A percentile compares a stretch with the other conserved stretches of the same genome.
Evolutionary conservation across 208 protist genomes (phyloP).

Genomic region (Leishmania guyanensis): DNA sequence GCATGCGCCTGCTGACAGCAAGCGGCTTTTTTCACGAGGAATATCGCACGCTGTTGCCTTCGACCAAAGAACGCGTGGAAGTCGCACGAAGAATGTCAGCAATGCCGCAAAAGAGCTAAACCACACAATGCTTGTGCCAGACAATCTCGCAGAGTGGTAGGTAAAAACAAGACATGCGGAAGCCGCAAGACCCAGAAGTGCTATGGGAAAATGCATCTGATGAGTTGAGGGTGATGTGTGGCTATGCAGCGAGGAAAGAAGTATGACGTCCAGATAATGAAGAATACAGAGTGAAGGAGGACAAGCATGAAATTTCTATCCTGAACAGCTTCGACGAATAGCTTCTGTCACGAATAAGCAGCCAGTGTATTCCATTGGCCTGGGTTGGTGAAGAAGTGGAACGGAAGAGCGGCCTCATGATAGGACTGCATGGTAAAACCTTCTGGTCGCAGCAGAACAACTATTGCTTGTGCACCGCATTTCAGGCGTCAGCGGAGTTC

Average conservation of each 20-base stretch:
- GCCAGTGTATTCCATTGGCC: neutral
- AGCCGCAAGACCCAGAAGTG: slow-evolving; percentile 3
- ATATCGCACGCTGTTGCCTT: slow-evolving; percentile 1
- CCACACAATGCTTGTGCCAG: slow-evolving; percentile 24
- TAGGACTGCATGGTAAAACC: too few species aligned
- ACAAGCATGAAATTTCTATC: neutral
- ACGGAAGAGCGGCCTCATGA: neutral
- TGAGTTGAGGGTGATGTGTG: neutral
- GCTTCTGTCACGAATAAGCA: neutral
- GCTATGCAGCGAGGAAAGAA: neutral
- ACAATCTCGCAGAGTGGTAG: slow-evolving; percentile 5
- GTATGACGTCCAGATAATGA: neutral
- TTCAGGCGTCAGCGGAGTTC: neutral
- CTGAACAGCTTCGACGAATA: neutral
- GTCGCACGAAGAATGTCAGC: slow-evolving; percentile 12
- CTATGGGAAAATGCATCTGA: slow-evolving; percentile 5
- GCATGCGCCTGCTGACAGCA: slow-evolving; percentile 12
- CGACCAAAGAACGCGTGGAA: neutral
- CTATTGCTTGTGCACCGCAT: neutral
- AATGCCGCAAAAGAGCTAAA: slow-evolving; percentile 23
- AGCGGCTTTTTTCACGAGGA: neutral
- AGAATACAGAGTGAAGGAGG: neutral
- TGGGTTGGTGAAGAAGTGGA: neutral
- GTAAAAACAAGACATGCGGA: slow-evolving; percentile 19
- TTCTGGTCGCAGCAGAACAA: neutral